Evolutionary conservation across 2,329 filamentous ascomycete species (phyloP), one percentile per base, ranked within the genome.

Genomic region (Calonectria henricotiae): DNA sequence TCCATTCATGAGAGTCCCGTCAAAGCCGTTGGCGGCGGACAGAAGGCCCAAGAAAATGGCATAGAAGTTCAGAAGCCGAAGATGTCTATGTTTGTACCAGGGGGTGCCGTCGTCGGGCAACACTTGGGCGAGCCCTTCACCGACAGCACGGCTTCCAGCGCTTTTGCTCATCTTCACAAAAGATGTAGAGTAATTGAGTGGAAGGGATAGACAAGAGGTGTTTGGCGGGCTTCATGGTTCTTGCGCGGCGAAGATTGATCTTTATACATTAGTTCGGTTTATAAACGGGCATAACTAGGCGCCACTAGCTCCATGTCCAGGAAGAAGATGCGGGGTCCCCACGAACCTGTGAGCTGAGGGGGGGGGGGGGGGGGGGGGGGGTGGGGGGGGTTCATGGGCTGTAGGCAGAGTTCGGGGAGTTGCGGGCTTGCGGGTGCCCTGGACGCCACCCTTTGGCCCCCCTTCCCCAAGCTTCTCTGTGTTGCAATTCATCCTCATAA

Each of bases 81-180:
- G 71, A 25, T 74, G 68, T 12, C 65, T 61, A 43, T 73, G 68
- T 46, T 61, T 71, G 35, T 74, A 74, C 72, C 72, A 74, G 9
- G 72, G 68, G 13, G 44, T 39, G 13, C 63, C 71, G 37, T 74
- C 63, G 17, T 71, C 30, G 1, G 72, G 72, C 2, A 74, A 41
- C 4, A 74, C 72, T 4, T 51, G 60, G 17, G 70, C 70, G 20
- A 74, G 65, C 11, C 67, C 72, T 20, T 69, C 62, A 17, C 72
- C 72, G 15, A 73, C 65, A 5, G 68, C 65, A 23, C 37, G 55
- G 39, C 13, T 43, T 11, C 39, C 35, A 20, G 37, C 17, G 43
- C 4, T n/a, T 54, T 64, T 39, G 62, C 20, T 9, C 25, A 27
- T 54, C 27, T 54, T 12, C 37, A 20, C 44, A 64, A n/a, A 9